These are phyloP conservation scores for Fusarium udum DNA, from an alignment of 2,329 filamentous ascomycete species.

Conservation along the genomic window DNA sequence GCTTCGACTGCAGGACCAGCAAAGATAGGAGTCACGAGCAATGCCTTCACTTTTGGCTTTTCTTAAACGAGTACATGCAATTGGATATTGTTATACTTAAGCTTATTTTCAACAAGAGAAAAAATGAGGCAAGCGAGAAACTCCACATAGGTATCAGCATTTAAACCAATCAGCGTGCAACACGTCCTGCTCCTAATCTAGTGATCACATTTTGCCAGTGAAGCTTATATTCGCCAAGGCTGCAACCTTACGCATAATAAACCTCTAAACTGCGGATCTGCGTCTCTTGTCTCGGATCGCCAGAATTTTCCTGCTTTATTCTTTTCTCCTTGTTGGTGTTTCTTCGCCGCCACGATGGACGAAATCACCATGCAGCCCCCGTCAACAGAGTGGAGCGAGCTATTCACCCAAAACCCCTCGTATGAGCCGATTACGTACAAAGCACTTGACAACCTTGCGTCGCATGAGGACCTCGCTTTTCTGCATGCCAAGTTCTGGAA, in stretches of 20 bases:
- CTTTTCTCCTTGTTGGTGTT: too few relatives aligned
- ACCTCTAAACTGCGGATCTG: not conserved
- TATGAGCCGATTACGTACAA: not conserved
- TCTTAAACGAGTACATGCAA: not conserved
- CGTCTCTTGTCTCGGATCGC: not conserved
- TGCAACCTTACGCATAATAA: not conserved
- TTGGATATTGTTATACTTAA: not conserved
- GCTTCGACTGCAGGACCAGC: not conserved
- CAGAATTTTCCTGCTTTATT: fast-evolving
- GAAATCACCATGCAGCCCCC: not conserved
- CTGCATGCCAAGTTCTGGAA: conserved; percentile 1
- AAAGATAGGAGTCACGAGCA: not conserved
- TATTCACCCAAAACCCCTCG: not conserved
- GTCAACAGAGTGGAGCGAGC: not conserved
- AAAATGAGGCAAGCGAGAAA: not conserved
- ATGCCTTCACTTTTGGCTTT: fast-evolving
- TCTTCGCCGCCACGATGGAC: not conserved
- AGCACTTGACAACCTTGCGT: not conserved
- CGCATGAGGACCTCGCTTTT: not conserved
- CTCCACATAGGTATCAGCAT: not conserved
- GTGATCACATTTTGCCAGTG: not conserved
- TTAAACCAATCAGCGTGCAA: not conserved
- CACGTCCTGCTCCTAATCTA: not conserved
- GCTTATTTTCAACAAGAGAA: not conserved
- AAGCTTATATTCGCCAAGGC: not conserved